phyloP scores from a whole-genome alignment of 768 basidiomycete species.

The Lyophyllum decastes region DNA sequence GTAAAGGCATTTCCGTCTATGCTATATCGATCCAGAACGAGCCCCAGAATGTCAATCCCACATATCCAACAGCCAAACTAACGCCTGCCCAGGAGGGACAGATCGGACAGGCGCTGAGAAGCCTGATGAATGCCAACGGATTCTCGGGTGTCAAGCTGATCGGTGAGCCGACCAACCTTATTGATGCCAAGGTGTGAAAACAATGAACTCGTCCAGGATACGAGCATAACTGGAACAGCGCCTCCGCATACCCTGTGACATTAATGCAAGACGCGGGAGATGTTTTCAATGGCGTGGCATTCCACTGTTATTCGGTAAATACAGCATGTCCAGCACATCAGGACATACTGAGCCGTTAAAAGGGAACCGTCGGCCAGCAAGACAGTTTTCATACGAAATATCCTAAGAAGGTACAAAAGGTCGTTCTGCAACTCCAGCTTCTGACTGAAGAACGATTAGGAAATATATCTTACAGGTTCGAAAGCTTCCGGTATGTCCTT shows the following conservation, averaged over 20 bases:
- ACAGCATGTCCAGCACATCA: not conserved
- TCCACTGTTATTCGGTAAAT: slow-evolving; percentile 62
- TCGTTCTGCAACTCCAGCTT: not conserved
- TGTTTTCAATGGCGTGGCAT: slow-evolving; percentile 66
- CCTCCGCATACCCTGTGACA: slow-evolving; percentile 59
- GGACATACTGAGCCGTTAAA: not conserved
- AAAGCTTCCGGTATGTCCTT: not conserved
- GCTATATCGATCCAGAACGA: slow-evolving; percentile 65
- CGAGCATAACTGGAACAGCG: slow-evolving; percentile 74
- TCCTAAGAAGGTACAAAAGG: slow-evolving; percentile 47
- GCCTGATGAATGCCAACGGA: slow-evolving; percentile 60
- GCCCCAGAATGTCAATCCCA: slow-evolving; percentile 54
- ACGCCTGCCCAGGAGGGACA: slow-evolving; percentile 52
- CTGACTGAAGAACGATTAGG: slow-evolving; percentile 19
- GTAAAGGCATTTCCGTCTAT: slow-evolving; percentile 56
- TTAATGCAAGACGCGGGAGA: slow-evolving; percentile 56
- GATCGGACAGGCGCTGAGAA: slow-evolving; percentile 53
- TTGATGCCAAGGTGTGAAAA: not conserved
- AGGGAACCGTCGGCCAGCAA: slow-evolving; percentile 54
- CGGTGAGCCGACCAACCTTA: slow-evolving; percentile 28
- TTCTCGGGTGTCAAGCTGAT: slow-evolving; percentile 59
- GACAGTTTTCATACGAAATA: slow-evolving; percentile 54
- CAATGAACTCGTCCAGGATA: slow-evolving; percentile 22
- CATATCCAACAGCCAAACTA: slow-evolving; percentile 65
- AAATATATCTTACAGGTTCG: slow-evolving; percentile 43